Base-by-base conservation (phyloP, 1,284 basidiomycete genomes). In the Marasmius fiardii region DNA sequence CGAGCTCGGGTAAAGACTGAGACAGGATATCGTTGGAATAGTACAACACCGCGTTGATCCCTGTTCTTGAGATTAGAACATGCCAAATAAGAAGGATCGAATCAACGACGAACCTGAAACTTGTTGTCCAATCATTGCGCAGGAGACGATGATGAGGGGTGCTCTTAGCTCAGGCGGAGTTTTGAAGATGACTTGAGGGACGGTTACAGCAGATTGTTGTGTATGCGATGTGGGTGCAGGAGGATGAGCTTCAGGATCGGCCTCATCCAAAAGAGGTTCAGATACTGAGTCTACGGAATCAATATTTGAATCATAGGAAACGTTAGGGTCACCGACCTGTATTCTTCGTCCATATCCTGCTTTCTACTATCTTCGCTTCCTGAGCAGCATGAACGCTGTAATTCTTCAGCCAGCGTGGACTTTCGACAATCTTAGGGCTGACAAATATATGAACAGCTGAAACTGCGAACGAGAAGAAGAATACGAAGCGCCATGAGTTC, bases 21-120 rank as follows among this genome's bases (percentile, higher is more conserved):
- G 86, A 82, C 14, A 96, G 79, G 52, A 96, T 93, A 39, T 87
- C 83, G 58, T 93, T 95, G 69, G 91, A 93, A 72, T 95, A 95
- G 68, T 93, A 95, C 51, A 95, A 74, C 26, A 95, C 93, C 73
- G 74, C 73, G 61, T 74, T 76, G 58, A 73, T 71, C 34, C 80
- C 73, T 76, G 43, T 20, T 11, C 24, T 31, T 10, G 28, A 10
- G 28, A 31, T 31, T 4, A 31, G 28, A 10, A 10, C 5, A 31
- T 31, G 28, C 10, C 37, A 37, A 53, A 37, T 34, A 43, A 33
- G 50, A 21, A 53, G 1, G 34, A 31, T 28, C 16, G n/a, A n/a
- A n/a, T n/a, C n/a, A n/a, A n/a, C n/a, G 47, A 49, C 70, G 35
- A 67, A 79, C 91, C 92, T 45, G 89, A 92, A 18, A 92, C 60